Evolutionary conservation across 495 filamentous ascomycete genomes (phyloP).

Genomic region (Hypoxylon intermedium): DNA sequence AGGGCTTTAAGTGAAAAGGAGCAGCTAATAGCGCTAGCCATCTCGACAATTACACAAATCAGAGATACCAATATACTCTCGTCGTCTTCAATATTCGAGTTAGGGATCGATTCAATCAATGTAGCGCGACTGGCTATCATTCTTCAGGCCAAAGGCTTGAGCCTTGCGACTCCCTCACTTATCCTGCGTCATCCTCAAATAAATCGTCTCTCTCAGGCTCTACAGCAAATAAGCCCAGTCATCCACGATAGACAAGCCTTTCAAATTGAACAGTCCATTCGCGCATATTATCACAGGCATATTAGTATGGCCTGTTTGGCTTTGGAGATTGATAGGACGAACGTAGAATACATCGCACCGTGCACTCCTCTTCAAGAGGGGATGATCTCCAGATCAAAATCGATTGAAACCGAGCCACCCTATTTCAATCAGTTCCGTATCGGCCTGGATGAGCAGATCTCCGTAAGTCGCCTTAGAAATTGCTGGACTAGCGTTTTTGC

Average conservation of each 20-base stretch:
- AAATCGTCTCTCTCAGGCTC: slow-evolving; percentile 53
- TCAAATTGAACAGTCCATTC: slow-evolving; percentile 60
- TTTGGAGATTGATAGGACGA: slow-evolving; percentile 23
- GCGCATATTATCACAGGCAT: slow-evolving; percentile 64
- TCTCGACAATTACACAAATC: slow-evolving; percentile 59
- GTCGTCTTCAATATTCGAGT: slow-evolving; percentile 74
- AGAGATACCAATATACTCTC: slow-evolving; percentile 53
- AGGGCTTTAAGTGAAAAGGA: slow-evolving; percentile 51
- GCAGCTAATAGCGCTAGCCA: slow-evolving; percentile 54
- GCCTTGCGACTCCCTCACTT: slow-evolving; percentile 63
- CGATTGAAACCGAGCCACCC: slow-evolving; percentile 53
- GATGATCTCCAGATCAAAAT: slow-evolving; percentile 73
- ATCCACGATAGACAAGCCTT: slow-evolving; percentile 44
- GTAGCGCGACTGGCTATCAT: slow-evolving; percentile 66
- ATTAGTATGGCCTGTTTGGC: slow-evolving; percentile 40
- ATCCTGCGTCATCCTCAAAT: slow-evolving; percentile 70
- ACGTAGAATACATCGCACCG: slow-evolving; percentile 74
- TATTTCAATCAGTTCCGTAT: slow-evolving; percentile 79
- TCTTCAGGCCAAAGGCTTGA: slow-evolving; percentile 62
- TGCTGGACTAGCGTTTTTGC: slow-evolving; percentile 61
- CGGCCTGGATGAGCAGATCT: slow-evolving; percentile 50
- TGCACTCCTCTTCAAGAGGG: slow-evolving; percentile 83
- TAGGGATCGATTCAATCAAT: slow-evolving; percentile 84
- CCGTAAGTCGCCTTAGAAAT: slow-evolving; percentile 50
- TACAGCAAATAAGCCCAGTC: slow-evolving; percentile 36